These are phyloP conservation scores for Paraconiothyrium sp. DNA, from an alignment of 2,329 filamentous ascomycete species.

Conservation along the genomic window DNA sequence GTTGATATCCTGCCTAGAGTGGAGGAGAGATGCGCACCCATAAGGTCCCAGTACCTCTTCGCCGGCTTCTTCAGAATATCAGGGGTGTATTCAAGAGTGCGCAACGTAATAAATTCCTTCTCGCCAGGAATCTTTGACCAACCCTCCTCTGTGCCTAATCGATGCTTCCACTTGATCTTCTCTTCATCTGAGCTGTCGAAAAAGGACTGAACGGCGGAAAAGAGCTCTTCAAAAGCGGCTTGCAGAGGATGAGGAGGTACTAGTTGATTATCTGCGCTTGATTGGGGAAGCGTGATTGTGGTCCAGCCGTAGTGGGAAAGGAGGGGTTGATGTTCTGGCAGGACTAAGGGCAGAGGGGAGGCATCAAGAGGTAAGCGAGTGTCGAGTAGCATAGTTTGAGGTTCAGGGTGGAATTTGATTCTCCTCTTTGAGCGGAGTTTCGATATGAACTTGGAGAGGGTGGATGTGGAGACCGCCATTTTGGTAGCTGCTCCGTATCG, in stretches of 20 bases:
- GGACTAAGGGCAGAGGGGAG: constrained; percentile 42
- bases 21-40: constrained; percentile 37
- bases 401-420: neutral
- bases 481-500: neutral
- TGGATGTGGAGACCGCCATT: constrained; percentile 37
- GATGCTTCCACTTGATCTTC: constrained; percentile 44
- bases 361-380: constrained; percentile 32
- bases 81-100: constrained; percentile 43
- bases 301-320: constrained; percentile 48
- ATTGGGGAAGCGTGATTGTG: constrained; percentile 43
- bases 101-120: constrained; percentile 52
- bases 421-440: constrained; percentile 32
- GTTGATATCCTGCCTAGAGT: constrained; percentile 37
- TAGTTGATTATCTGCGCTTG: neutral
- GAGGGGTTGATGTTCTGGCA: constrained; percentile 42
- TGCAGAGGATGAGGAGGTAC: constrained; percentile 40
- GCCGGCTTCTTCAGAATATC: constrained; percentile 41
- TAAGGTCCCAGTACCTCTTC: constrained; percentile 44
- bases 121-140: constrained; percentile 48
- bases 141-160: constrained; percentile 48
- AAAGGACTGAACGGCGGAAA: constrained; percentile 42
- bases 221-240: constrained; percentile 39
- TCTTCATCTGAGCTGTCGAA: constrained; percentile 37
- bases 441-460: constrained; percentile 43
- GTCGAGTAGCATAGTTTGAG: constrained; percentile 17